Evolutionary conservation across 169 alveolate genomes (phyloP).

Genomic region (Babesia gibsoni): DNA sequence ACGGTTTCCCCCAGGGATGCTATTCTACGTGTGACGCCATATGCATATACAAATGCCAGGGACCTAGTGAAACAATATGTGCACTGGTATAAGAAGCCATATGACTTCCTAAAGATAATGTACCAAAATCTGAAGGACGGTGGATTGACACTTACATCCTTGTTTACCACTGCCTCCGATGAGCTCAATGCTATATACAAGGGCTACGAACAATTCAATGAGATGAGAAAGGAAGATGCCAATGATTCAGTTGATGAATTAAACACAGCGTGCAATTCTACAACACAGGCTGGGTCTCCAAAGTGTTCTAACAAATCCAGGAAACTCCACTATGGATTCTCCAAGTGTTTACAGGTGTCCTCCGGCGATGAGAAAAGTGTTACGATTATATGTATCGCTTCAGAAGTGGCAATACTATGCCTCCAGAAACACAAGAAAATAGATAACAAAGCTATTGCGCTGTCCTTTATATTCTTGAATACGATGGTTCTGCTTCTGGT

Average conservation of each 20-base stretch:
- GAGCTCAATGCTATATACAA: background rate
- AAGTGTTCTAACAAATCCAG: background rate
- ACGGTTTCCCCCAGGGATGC: background rate
- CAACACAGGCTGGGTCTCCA: background rate
- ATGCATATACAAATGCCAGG: background rate
- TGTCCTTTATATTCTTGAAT: slow-evolving; percentile 7
- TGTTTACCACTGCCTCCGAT: background rate
- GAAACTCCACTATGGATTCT: background rate
- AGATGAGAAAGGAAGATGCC: background rate
- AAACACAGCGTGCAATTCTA: background rate
- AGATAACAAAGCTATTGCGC: background rate
- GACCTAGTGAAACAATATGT: background rate
- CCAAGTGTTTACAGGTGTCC: slow-evolving; percentile 4
- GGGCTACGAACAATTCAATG: background rate
- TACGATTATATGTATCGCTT: background rate
- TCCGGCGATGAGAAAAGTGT: background rate
- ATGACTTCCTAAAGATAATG: slow-evolving; percentile 4
- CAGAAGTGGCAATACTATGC: slow-evolving; percentile 10
- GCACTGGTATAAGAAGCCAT: background rate
- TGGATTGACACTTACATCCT: background rate
- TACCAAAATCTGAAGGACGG: slow-evolving; percentile 1
- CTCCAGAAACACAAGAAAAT: background rate
- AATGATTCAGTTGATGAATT: too few relatives aligned
- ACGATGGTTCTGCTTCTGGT: background rate
- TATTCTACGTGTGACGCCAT: background rate